Evolutionary conservation across 2,329 filamentous ascomycete species (phyloP).

Genomic region (Lasiodiplodia gonubiensis): DNA sequence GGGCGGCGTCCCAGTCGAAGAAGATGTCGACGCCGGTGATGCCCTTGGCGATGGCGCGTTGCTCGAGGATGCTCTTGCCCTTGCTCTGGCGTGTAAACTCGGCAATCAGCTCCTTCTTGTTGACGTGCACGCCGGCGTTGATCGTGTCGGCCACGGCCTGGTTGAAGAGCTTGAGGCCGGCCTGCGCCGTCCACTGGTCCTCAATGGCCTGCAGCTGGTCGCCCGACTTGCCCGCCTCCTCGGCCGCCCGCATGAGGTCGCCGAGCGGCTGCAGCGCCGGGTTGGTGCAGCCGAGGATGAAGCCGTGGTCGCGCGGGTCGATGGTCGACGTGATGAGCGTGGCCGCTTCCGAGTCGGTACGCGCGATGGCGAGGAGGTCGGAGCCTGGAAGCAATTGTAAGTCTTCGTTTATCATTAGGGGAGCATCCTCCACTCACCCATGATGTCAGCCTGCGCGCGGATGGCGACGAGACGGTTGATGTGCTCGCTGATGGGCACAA

Average conservation of each 20-base stretch:
- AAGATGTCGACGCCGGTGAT: slow-evolving; percentile 80
- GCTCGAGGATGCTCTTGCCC: slow-evolving; percentile 86
- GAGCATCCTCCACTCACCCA: slow-evolving; percentile 64
- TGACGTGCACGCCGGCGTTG: slow-evolving; percentile 66
- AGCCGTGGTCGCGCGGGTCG: slow-evolving; percentile 91
- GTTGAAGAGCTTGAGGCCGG: slow-evolving; percentile 84
- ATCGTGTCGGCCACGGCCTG: slow-evolving; percentile 87
- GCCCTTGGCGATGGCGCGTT: slow-evolving; percentile 76
- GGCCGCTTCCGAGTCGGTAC: slow-evolving; percentile 96
- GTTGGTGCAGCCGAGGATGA: slow-evolving; percentile 91
- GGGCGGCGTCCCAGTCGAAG: slow-evolving; percentile 95
- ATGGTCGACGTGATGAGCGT: slow-evolving; percentile 97
- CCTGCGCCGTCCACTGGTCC: slow-evolving; percentile 81
- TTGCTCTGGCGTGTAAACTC: slow-evolving; percentile 71
- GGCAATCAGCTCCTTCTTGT: slow-evolving; percentile 71
- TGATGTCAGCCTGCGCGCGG: slow-evolving; percentile 96
- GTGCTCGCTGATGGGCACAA: slow-evolving; percentile 96
- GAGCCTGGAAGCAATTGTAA: slow-evolving; percentile 53
- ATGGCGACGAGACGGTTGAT: slow-evolving; percentile 98
- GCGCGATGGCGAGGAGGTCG: slow-evolving; percentile 87
- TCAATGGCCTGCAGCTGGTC: slow-evolving; percentile 86
- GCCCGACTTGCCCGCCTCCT: slow-evolving; percentile 80
- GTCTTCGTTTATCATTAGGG: not conserved
- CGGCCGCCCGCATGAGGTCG: slow-evolving; percentile 88
- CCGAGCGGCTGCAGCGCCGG: slow-evolving; percentile 80